These are phyloP conservation scores for Closterium sp. DNA, from an alignment of 139 green algal genomes.

Conservation along the genomic window DNA sequence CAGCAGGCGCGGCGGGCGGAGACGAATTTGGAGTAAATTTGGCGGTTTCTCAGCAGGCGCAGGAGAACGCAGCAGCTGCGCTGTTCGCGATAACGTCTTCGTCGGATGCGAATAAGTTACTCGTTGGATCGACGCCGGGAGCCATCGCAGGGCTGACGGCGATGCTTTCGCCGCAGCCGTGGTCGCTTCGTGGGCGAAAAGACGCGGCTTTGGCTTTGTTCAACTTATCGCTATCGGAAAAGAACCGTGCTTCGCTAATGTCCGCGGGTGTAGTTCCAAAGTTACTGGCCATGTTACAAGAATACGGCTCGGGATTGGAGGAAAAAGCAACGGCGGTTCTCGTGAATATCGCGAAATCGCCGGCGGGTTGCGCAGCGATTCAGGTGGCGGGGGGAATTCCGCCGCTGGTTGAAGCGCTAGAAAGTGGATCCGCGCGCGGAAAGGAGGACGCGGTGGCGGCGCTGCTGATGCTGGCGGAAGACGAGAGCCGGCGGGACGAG, in stretches of 20 bases:
- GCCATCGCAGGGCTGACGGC: background rate
- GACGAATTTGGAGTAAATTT: background rate
- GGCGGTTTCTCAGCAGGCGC: background rate
- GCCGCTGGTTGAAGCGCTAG: constrained; percentile 29
- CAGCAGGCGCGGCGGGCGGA: constrained; percentile 6
- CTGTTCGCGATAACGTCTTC: constrained; percentile 34
- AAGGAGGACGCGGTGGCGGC: constrained; percentile 44
- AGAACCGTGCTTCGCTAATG: constrained; percentile 17
- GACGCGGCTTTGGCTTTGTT: constrained; percentile 39
- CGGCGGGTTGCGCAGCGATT: constrained; percentile 32
- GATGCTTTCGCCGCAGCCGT: background rate
- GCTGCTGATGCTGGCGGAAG: constrained; percentile 33
- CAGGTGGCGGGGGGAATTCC: constrained; percentile 14
- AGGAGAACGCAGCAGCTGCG: constrained; percentile 28
- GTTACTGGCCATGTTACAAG: constrained; percentile 22
- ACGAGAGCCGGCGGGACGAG: constrained; percentile 10
- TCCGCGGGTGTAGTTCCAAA: constrained; percentile 16
- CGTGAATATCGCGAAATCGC: constrained; percentile 33
- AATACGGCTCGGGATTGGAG: constrained; percentile 18
- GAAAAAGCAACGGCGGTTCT: constrained; percentile 47
- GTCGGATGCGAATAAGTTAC: constrained; percentile 36
- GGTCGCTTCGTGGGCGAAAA: constrained; percentile 1
- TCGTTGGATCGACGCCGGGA: background rate
- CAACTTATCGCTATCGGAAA: constrained; percentile 34
- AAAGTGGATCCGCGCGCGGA: constrained; percentile 6